Percentiles rank a stretch among this genome's conserved stretches.
These are phyloP conservation scores for Juncus inflexus DNA, from an alignment of 176 grass and related monocot genomes.

Conservation along the genomic window DNA sequence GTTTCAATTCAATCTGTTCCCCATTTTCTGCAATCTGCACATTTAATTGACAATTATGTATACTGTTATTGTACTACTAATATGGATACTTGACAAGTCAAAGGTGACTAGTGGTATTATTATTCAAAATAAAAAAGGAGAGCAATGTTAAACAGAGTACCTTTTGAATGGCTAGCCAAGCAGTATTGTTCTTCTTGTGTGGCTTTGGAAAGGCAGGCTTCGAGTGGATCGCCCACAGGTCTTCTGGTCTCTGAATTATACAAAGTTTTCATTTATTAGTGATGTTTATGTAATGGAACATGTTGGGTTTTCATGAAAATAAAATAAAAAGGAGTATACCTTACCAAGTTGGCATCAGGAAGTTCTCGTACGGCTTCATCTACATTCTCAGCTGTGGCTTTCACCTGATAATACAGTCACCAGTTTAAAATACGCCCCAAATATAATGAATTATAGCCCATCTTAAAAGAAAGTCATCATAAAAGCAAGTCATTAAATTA, in stretches of 20 bases:
- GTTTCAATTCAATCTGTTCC: conserved; percentile 78
- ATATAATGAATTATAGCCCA: too few species aligned
- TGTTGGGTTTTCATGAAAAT: conserved; percentile 6
- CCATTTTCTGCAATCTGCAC: conserved; percentile 51
- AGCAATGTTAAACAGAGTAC: conserved; percentile 24
- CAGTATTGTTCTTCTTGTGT: conserved; percentile 82
- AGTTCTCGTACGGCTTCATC: conserved; percentile 96
- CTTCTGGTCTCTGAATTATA: conserved; percentile 72
- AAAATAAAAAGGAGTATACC: conserved; percentile 66
- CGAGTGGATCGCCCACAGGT: conserved; percentile 82
- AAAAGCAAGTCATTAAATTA: conserved; percentile 17
- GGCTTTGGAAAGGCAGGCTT: conserved; percentile 76
- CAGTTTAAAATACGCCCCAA: too few species aligned
- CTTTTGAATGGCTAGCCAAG: conserved; percentile 87
- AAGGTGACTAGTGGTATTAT: too few species aligned
- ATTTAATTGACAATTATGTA: not conserved
- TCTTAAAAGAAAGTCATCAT: conserved; percentile 7
- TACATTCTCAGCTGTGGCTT: conserved; percentile 97
- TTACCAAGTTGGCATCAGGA: conserved; percentile 98
- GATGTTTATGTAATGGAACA: not conserved
- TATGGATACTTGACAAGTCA: not conserved
- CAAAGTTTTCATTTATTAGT: conserved; percentile 15
- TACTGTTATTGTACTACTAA: not conserved
- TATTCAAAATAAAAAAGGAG: too few species aligned
- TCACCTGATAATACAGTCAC: conserved; percentile 46